Base-by-base conservation (phyloP, 208 protist genomes). In the Strigomonas culicis region DNA sequence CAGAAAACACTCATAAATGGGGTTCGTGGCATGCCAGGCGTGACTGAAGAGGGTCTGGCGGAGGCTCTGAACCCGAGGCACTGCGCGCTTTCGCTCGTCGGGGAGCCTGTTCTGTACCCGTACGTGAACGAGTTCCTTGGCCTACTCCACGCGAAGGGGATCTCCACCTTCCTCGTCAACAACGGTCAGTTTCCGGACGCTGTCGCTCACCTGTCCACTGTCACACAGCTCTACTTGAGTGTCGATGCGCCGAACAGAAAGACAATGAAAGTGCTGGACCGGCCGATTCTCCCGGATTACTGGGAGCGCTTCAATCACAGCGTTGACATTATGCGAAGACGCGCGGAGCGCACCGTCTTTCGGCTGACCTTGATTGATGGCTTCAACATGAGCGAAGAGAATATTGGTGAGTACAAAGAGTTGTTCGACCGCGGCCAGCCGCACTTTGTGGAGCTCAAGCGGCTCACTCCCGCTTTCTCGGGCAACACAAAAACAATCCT, bases 71-170 rank as follows among this genome's bases (percentile, higher is more conserved):
- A 80, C 31, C 75, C 93, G 2, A 74, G 84, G 0, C 94, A 98
- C 78, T 98, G 94, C 68, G 97, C 97, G 10, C 85, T 98, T n/a
- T 98, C 94, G 4, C 86, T 98, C 10, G 97, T 98, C 2, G 97
- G 97, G 1, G 95, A 98, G 76, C 96, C 97, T 8, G 98, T 98
- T 68, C 97, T 98, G 78, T 98, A 98, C 75, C 97, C 97, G 4
- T 77, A 96, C 49, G 98, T 98, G 62, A 98, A 98, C 77, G 56
- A 64, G 24, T 97, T 98, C 66, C 68, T 94, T 4, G 67, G 84
- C 21, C 41, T 92, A n/a, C 76, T 95, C 22, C 96, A 98, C 67
- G 63, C 75, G 31, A 43, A 82, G 19, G 60, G 80, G 50, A 98
- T 98, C 55, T 97, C 90, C 27, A 92, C 93, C 22, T 98, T 98